Evolutionary conservation across 164 flowering plant genomes (phyloP).

Genomic region (Liquidambar formosana): DNA sequence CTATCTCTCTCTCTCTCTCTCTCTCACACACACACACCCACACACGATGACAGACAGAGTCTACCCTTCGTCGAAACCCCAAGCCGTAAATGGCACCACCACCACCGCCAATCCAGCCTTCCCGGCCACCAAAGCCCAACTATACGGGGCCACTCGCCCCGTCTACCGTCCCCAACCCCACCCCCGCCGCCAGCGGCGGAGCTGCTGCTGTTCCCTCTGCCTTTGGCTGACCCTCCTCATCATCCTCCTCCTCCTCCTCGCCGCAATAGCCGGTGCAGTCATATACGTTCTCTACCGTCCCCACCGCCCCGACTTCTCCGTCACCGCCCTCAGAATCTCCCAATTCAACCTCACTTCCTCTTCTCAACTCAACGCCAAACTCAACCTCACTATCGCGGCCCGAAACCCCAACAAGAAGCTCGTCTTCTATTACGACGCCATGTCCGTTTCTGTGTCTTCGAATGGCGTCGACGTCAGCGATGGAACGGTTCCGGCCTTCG

Average conservation of each 20-base stretch:
- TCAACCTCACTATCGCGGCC: slow-evolving; percentile 52
- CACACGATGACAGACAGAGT: slow-evolving; percentile 47
- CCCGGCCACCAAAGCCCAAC: slow-evolving; percentile 65
- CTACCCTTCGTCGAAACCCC: slow-evolving; percentile 42
- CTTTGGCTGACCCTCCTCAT: slow-evolving; percentile 52
- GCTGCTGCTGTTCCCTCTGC: slow-evolving; percentile 61
- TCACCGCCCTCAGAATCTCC: slow-evolving; percentile 55
- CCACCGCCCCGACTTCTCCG: slow-evolving; percentile 67
- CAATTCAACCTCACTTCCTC: slow-evolving; percentile 61
- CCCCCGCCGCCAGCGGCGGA: slow-evolving; percentile 41
- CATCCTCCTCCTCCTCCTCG: slow-evolving; percentile 43
- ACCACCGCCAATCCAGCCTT: slow-evolving; percentile 29
- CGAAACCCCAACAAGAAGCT: slow-evolving; percentile 72
- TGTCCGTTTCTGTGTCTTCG: slow-evolving; percentile 20
- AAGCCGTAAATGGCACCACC: slow-evolving; percentile 10
- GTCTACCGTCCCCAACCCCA: slow-evolving; percentile 65
- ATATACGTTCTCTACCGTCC: slow-evolving; percentile 78
- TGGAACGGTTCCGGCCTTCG: slow-evolving; percentile 35
- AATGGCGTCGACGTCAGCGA: slow-evolving; percentile 24
- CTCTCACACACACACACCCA: background rate
- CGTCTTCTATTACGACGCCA: slow-evolving; percentile 44
- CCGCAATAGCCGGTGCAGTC: slow-evolving; percentile 52
- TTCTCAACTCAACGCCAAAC: slow-evolving; percentile 34
- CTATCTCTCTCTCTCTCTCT: background rate
- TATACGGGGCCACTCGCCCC: slow-evolving; percentile 65